Base-by-base conservation (phyloP, 257 asterid species). In the Petunia axillaris region DNA sequence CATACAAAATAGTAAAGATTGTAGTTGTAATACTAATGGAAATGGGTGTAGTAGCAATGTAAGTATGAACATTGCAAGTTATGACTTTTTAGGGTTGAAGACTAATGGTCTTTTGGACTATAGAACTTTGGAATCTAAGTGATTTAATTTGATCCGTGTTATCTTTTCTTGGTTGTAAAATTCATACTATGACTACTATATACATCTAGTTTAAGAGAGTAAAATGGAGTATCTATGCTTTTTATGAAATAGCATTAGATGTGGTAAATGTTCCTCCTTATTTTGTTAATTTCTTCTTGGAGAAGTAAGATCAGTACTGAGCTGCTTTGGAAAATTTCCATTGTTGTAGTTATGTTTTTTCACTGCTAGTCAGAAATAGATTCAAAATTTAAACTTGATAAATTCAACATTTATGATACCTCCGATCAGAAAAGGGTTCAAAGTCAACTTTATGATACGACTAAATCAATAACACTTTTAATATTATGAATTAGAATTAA, bases 21-120 rank as follows among this genome's bases (percentile, higher is more conserved):
- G 98, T 89, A 80, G 83, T 62, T 92, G 97, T 75, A 76, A 55
- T 37, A 43, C 44, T 53, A 76, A 41, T 52, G 77, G 79, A 52
- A 83, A 13, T 71, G 77, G 60, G 13, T 71, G 77, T n/a, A 71
- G 44, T 71, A 71, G 48, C 35, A 71, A 46, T 67, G 8, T 64
- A 67, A 75, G 57, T 40, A 83, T 79, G 81, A 82, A 81, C 57
- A 82, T 37, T 43, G 77, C 89, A 62, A 93, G 88, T 11, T 89
- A 86, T 82, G 96, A 91, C 59, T 91, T 91, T 81, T 89, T 89
- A 71, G 92, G 96, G 83, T 83, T 93, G 80, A 89, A 90, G 84
- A 77, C 77, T 79, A 88, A 86, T 82, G 88, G 85, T 16, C 90
- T 91, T 53, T 82, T 93, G 93, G 98, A 91, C 73, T 91, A 84